Conservation (phyloP, 441 rosid species). For the Hura crepitans region DNA sequence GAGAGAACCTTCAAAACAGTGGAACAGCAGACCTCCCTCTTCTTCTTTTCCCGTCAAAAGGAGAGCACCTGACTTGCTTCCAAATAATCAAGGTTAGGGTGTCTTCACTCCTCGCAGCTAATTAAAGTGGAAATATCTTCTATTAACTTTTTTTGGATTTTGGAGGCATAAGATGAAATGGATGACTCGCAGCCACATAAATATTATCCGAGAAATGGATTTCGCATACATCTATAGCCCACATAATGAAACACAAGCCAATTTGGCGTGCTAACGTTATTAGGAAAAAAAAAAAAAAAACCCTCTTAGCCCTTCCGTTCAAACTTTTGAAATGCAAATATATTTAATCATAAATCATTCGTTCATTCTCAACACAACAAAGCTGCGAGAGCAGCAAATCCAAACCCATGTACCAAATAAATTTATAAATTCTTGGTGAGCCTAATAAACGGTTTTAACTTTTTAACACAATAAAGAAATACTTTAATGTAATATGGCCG, state of each 20-base stretch:
- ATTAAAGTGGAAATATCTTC: neutral
- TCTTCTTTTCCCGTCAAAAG: too few species aligned
- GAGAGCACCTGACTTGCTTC: too few species aligned
- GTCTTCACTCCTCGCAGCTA: neutral
- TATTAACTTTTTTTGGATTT: neutral
- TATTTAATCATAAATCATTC: neutral
- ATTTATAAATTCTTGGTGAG: slow-evolving; percentile 5
- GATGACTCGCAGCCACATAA: slow-evolving; percentile 2
- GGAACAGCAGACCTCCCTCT: neutral
- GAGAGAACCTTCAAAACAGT: neutral
- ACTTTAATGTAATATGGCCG: neutral
- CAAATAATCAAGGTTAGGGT: too few species aligned
- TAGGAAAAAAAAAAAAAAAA: neutral
- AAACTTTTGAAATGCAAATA: slow-evolving; percentile 1
- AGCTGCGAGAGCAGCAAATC: neutral
- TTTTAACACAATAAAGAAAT: neutral
- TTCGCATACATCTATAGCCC: neutral
- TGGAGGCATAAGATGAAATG: neutral
- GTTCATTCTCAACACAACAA: slow-evolving; percentile 1
- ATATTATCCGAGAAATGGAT: neutral
- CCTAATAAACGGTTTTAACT: neutral
- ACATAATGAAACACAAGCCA: neutral
- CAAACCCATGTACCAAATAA: slow-evolving; percentile 4
- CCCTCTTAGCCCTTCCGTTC: neutral
- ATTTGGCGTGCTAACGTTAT: too few species aligned